Base-by-base conservation (phyloP, 805 yeast genomes). In the Torulaspora delbrueckii region DNA sequence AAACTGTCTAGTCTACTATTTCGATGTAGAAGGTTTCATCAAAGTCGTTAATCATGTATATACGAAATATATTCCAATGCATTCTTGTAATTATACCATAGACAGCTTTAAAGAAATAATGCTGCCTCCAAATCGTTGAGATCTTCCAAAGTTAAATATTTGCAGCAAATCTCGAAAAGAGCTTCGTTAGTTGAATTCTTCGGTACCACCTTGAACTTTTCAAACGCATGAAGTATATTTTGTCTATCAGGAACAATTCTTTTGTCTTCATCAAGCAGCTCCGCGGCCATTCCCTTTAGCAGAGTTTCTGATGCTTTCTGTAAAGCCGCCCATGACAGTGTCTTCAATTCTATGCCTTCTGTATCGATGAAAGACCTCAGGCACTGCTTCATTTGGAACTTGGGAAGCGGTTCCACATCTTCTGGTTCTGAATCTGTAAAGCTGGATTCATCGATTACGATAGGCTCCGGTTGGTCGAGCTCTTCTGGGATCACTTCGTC, bases 101-200 rank as follows among this genome's bases (percentile, higher is more conserved):
- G 16, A 25, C 22, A 35, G 13, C 26, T 18, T 41, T 24, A 51
- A 2, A 45, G 46, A 30, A 57, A 58, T 2, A 58, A 40, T 2
- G 53, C 46, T 22, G 47, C 52, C 40, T 63, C 67, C 14, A 63
- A 26, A 19, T 41, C 50, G 25, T 54, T 58, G 24, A 60, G 35
- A 9, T 59, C 60, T 37, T 60, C 65, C 19, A 57, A 30, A 4
- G 60, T 48, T 12, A 63, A 35, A 38, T 57, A 60, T n/a, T 52
- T 44, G 31, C 53, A 48, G 40, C 65, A 60, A 23, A 62, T 13
- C 18, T 54, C 57, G 37, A 53, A 63, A 10, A 63, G 30, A n/a
- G 57, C 61, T 13, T 55, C 53, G 22, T 52, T 51, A 3, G 57
- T 48, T 8, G 56, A 43, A 9, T 35, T 40, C 3, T 23, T 23